Conservation (phyloP, 2,329 filamentous ascomycete genomes). For the Aspergillus sp. region DNA sequence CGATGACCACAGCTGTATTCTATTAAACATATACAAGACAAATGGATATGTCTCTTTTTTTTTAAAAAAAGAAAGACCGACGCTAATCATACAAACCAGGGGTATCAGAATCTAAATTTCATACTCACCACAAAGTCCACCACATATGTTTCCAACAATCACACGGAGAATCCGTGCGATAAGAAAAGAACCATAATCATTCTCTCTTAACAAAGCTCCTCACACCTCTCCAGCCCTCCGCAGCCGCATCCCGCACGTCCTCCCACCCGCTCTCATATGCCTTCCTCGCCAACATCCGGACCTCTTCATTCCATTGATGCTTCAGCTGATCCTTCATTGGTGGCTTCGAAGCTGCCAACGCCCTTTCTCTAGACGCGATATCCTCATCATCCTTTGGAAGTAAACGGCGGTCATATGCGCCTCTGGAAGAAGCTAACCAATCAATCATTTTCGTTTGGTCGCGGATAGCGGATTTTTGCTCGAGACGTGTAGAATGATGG, state of each 20-base stretch:
- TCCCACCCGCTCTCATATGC: constrained; percentile 67
- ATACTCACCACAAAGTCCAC: background rate
- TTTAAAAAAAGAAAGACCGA: background rate
- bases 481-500: constrained; percentile 66
- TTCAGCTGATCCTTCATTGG: constrained; percentile 67
- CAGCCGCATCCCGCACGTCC: constrained; percentile 49
- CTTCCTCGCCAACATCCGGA: constrained; percentile 66
- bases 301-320: constrained; percentile 74
- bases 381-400: constrained; percentile 16
- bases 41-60: background rate
- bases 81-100: constrained; percentile 9
- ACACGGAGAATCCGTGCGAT: background rate
- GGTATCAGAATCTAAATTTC: constrained; percentile 16
- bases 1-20: background rate
- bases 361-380: background rate
- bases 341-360: constrained; percentile 25
- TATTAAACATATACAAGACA: constrained; percentile 1
- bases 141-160: background rate
- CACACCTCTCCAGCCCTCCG: constrained; percentile 55
- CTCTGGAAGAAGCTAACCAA: constrained; percentile 36
- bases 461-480: constrained; percentile 45
- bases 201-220: constrained; percentile 32
- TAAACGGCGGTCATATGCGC: constrained; percentile 36
- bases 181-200: constrained; percentile 15
- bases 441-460: constrained; percentile 46